These are phyloP conservation scores for Xylaria cubensis DNA, from an alignment of 495 filamentous ascomycete genomes.

Conservation along the genomic window DNA sequence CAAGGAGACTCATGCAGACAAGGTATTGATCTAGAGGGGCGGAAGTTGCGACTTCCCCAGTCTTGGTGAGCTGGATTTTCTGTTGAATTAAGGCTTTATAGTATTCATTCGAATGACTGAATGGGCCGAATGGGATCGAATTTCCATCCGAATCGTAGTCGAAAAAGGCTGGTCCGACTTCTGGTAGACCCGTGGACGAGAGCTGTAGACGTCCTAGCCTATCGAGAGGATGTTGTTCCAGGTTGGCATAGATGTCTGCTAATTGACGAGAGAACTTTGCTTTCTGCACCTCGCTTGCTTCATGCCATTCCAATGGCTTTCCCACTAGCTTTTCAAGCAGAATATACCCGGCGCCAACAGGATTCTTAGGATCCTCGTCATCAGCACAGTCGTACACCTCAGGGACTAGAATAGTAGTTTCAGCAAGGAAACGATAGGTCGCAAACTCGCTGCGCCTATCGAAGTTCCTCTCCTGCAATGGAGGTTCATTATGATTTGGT, in stretches of 20 bases:
- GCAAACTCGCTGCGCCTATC: slow-evolving; percentile 33
- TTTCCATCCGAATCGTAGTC: slow-evolving; percentile 29
- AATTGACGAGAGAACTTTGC: slow-evolving; percentile 41
- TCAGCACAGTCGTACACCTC: slow-evolving; percentile 31
- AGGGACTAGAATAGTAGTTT: slow-evolving; percentile 29
- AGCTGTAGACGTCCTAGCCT: slow-evolving; percentile 39
- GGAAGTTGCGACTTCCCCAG: slow-evolving; percentile 36
- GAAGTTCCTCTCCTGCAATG: slow-evolving; percentile 30
- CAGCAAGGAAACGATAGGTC: slow-evolving; percentile 32
- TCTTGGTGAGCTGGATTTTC: slow-evolving; percentile 23
- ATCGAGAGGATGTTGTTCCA: slow-evolving; percentile 36
- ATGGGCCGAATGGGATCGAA: slow-evolving; percentile 36
- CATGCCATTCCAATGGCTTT: slow-evolving; percentile 37
- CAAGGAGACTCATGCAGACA: slow-evolving; percentile 47
- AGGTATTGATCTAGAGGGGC: slow-evolving; percentile 36
- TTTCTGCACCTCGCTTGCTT: slow-evolving; percentile 37
- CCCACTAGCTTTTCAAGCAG: slow-evolving; percentile 45
- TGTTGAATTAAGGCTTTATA: slow-evolving; percentile 37
- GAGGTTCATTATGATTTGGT: slow-evolving; percentile 30
- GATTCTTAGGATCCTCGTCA: slow-evolving; percentile 36
- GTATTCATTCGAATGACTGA: slow-evolving; percentile 36
- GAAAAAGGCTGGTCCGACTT: slow-evolving; percentile 33
- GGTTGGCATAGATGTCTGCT: slow-evolving; percentile 44
- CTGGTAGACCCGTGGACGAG: slow-evolving; percentile 31
- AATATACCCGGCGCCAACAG: slow-evolving; percentile 42